Evolutionary conservation across 768 basidiomycete species (phyloP), one percentile per base, ranked within the genome.

Genomic region (Lanmaoa pseudosensibilis): DNA sequence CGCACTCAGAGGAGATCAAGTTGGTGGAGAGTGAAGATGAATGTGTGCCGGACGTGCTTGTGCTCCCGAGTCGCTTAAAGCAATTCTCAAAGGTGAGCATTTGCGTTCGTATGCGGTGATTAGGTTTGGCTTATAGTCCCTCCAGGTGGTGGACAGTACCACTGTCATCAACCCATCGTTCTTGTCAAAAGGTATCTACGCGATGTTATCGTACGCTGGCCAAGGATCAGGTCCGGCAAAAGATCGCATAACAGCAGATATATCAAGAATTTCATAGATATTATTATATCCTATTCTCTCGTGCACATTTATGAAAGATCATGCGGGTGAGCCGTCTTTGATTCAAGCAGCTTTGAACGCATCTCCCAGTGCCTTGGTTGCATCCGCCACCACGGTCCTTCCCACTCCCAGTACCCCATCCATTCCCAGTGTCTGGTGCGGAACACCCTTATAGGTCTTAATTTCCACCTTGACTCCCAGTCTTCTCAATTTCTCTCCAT

Each of bases 31-130:
- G 57, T 4, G 63, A 54, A 9, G 66, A 80, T 5, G 80, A 79
- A 30, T 75, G 73, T 49, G 85, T 84, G 0, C 95, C 94, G 1
- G 90, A 96, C 67, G 82, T 98, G 5, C 75, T 98, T 41, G 83
- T 99, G 45, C 67, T 95, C 2, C 94, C 97, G 0, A 95, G 94
- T 70, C 81, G 86, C 48, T 77, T 98, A 50, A 94, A 92, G 72
- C 88, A 94, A 19, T 98, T 98, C 68, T 79, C 84, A 18, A 96
- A 94, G 82, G 94, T 92, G 23, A 39, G 77, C 61, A 62, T 43
- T 43, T 25, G 15, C 5, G 13, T 34, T 27, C 2, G 21, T 30
- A 12, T 16, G 33, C 18, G n/a, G 16, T 37, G 34, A 23, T 18
- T 13, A n/a, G 16, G 23, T 51, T 18, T 5, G 23, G 16, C 46